Evolutionary conservation across 2,329 filamentous ascomycete genomes (phyloP).

Genomic region (Exophiala sideris): DNA sequence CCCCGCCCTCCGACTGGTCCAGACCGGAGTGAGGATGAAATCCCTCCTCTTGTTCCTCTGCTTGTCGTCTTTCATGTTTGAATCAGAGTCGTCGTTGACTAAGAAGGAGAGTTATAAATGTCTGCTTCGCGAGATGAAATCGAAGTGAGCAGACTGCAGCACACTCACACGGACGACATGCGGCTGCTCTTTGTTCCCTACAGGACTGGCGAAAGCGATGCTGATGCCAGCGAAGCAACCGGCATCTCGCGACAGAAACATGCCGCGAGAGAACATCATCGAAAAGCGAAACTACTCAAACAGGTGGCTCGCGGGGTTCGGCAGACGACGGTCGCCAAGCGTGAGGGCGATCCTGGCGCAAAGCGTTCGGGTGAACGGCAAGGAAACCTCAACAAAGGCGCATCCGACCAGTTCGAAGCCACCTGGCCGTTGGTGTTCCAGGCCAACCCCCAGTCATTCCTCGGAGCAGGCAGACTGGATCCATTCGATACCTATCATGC

Average conservation of each 20-base stretch:
- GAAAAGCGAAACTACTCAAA: constrained; percentile 4
- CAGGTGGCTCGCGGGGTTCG: background rate
- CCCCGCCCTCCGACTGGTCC: no score
- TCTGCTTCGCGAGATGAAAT: no score
- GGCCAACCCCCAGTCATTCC: background rate
- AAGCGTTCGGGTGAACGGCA: background rate
- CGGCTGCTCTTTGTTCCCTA: constrained; percentile 11
- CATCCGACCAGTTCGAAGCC: background rate
- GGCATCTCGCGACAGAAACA: constrained; percentile 7
- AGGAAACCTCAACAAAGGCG: background rate
- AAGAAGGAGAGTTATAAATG: no score
- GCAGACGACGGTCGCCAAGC: no score
- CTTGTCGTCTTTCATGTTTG: no score
- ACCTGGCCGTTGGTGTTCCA: background rate
- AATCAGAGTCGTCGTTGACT: no score
- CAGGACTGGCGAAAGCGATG: background rate
- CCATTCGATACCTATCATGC: constrained; percentile 7
- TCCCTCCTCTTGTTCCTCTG: no score
- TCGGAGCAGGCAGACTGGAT: constrained; percentile 8
- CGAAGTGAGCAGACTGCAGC: no score
- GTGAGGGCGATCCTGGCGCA: no score
- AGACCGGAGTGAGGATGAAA: no score
- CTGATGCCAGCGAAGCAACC: background rate
- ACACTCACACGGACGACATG: constrained; percentile 30
- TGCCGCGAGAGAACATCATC: constrained; percentile 7